phyloP scores from a whole-genome alignment of 305 asterid genomes.

The Fraxinus paxiana region DNA sequence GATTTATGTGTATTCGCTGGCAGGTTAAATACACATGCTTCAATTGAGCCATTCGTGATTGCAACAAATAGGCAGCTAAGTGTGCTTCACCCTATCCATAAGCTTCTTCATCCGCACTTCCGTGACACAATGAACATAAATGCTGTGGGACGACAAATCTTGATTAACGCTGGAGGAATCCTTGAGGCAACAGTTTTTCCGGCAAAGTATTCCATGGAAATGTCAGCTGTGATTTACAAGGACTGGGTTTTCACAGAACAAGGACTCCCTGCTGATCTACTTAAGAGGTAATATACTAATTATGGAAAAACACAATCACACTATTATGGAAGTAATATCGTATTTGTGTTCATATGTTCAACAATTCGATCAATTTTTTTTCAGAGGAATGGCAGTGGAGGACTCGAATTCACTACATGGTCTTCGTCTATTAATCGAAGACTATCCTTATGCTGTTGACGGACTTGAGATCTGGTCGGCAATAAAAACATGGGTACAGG shows the following conservation, averaged over 20 bases:
- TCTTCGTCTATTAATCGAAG: constrained; percentile 59
- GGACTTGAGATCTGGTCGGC: constrained; percentile 84
- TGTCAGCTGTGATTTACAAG: constrained; percentile 56
- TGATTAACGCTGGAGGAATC: constrained; percentile 60
- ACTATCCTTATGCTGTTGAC: constrained; percentile 88
- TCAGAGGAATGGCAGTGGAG: constrained; percentile 70
- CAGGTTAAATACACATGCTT: constrained; percentile 77
- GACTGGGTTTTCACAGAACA: constrained; percentile 74
- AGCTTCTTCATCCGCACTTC: constrained; percentile 74
- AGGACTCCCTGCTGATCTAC: constrained; percentile 73
- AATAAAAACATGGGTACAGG: constrained; percentile 66
- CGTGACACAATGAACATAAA: constrained; percentile 74
- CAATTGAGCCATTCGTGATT: constrained; percentile 72
- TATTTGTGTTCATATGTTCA: neutral
- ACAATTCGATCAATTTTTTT: neutral
- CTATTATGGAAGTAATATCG: neutral
- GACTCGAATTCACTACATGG: constrained; percentile 55
- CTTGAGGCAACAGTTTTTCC: constrained; percentile 61
- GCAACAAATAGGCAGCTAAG: constrained; percentile 77
- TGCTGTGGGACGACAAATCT: constrained; percentile 60
- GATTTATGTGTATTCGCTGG: neutral
- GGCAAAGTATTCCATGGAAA: constrained; percentile 58
- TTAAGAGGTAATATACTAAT: constrained; percentile 47
- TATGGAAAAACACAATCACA: neutral
- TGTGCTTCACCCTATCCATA: constrained; percentile 68